Evolutionary conservation across 1,284 basidiomycete genomes (phyloP).

Genomic region (Coriolopsis trogii): DNA sequence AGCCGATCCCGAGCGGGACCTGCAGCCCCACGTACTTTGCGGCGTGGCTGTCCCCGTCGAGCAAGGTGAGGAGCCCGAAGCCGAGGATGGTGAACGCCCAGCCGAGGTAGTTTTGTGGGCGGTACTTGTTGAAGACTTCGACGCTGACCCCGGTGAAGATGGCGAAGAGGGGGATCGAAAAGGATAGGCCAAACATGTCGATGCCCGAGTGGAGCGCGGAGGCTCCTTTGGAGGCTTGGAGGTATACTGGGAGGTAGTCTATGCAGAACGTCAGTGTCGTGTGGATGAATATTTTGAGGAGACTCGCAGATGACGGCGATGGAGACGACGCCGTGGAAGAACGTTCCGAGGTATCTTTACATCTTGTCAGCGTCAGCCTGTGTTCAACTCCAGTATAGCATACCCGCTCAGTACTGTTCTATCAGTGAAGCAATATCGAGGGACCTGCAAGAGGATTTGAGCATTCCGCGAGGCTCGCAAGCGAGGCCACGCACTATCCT

Average conservation of each 20-base stretch:
- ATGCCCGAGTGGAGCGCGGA: conserved; percentile 47
- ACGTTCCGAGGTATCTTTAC: conserved; percentile 27
- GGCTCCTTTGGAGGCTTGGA: conserved; percentile 47
- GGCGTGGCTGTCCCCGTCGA: conserved; percentile 22
- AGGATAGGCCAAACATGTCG: conserved; percentile 34
- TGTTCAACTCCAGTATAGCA: neutral
- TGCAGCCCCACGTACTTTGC: conserved; percentile 15
- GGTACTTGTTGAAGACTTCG: conserved; percentile 35
- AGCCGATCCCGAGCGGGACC: conserved; percentile 14
- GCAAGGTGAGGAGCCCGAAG: conserved; percentile 39
- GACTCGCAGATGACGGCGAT: conserved; percentile 16
- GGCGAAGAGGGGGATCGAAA: conserved; percentile 34
- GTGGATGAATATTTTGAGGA: neutral
- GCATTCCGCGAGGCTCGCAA: neutral
- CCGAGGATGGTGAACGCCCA: conserved; percentile 44
- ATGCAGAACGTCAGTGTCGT: neutral
- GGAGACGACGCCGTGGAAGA: conserved; percentile 20
- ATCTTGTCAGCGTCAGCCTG: neutral
- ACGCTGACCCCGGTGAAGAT: conserved; percentile 36
- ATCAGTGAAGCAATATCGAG: neutral
- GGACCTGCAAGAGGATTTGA: neutral
- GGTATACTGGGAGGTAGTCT: conserved; percentile 42
- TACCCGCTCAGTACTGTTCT: neutral
- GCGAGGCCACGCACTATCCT: conserved; percentile 13
- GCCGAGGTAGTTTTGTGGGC: conserved; percentile 40